Percentiles rank a stretch among this genome's conserved stretches.
Evolutionary conservation across 352 stramenopile genomes (phyloP).

Genomic region (Pythium phragmiticola): DNA sequence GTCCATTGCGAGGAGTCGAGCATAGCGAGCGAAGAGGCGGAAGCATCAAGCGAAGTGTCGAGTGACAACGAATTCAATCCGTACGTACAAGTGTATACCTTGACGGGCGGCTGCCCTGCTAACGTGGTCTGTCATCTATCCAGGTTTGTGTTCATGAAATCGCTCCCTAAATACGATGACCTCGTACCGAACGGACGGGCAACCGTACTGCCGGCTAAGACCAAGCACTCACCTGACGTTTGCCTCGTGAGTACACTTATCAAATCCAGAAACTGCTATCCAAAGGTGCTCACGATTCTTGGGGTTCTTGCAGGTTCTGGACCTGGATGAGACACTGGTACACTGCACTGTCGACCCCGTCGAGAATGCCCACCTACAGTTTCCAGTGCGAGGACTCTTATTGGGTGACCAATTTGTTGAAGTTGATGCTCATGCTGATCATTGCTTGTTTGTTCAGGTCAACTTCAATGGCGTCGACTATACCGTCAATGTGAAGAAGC

Average conservation of each 20-base stretch:
- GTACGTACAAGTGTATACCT: conserved; percentile 34
- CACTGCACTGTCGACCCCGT: conserved; percentile 98
- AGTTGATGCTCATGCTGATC: not conserved
- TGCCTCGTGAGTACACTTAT: conserved; percentile 46
- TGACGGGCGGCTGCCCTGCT: not conserved
- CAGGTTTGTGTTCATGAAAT: conserved; percentile 89
- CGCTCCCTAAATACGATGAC: conserved; percentile 76
- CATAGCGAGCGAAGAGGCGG: conserved; percentile 31
- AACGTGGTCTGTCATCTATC: not conserved
- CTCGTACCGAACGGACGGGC: conserved; percentile 49
- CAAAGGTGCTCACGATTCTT: not conserved
- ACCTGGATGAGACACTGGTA: conserved; percentile 99
- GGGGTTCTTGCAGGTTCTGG: conserved; percentile 76
- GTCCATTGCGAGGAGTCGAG: conserved; percentile 18
- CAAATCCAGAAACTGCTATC: not conserved
- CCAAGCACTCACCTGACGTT: conserved; percentile 58
- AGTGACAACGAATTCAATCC: conserved; percentile 77
- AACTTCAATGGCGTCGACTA: conserved; percentile 96
- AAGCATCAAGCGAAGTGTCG: conserved; percentile 38
- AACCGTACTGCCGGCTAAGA: conserved; percentile 55
- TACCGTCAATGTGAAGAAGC: conserved; percentile 95
- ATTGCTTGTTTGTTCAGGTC: conserved; percentile 36
- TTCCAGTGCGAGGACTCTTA: conserved; percentile 72
- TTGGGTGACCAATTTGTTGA: not conserved
- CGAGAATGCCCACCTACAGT: conserved; percentile 93